phyloP scores from a whole-genome alignment of 2,329 filamentous ascomycete species.

The Colletotrichum kahawae region DNA sequence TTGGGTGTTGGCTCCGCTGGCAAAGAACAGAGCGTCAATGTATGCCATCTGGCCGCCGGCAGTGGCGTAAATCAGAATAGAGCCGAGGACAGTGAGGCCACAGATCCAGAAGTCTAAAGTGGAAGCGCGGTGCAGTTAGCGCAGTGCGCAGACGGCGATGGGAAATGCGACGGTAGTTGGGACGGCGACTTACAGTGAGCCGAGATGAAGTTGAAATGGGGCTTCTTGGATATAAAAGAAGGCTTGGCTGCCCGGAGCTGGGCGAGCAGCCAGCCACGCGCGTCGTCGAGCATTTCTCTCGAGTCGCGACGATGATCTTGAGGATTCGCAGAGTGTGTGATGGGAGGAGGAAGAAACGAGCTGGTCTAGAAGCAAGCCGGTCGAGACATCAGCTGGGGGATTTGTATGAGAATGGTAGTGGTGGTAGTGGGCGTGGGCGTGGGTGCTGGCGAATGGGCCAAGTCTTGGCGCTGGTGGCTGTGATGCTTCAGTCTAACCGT shows the following conservation, averaged over 20 bases:
- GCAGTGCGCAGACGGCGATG: not conserved
- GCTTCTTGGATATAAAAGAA: constrained; percentile 63
- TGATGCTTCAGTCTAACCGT: constrained; percentile 19
- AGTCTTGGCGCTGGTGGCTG: constrained; percentile 17
- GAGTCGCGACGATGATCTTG: not conserved
- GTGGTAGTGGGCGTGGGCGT: not conserved
- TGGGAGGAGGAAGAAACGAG: not conserved
- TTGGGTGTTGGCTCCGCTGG: constrained; percentile 86
- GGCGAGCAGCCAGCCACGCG: constrained; percentile 29
- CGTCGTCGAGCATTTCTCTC: constrained; percentile 35
- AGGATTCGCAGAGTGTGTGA: not conserved
- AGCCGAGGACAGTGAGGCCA: constrained; percentile 72
- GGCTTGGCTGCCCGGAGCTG: constrained; percentile 58
- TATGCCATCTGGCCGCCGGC: constrained; percentile 68
- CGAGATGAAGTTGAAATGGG: constrained; percentile 81
- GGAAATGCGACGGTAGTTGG: constrained; percentile 1
- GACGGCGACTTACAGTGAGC: constrained; percentile 68
- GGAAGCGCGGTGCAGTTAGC: constrained; percentile 1
- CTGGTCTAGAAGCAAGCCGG: not conserved
- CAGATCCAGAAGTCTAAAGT: constrained; percentile 79
- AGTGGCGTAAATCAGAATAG: constrained; percentile 74
- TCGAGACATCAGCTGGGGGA: constrained; percentile 7
- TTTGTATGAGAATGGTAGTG: not conserved
- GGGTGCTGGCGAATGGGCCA: constrained; percentile 3
- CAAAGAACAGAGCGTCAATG: constrained; percentile 88